These are phyloP conservation scores for Thalia dealbata DNA, from an alignment of 176 grass and related monocot genomes.

Conservation along the genomic window DNA sequence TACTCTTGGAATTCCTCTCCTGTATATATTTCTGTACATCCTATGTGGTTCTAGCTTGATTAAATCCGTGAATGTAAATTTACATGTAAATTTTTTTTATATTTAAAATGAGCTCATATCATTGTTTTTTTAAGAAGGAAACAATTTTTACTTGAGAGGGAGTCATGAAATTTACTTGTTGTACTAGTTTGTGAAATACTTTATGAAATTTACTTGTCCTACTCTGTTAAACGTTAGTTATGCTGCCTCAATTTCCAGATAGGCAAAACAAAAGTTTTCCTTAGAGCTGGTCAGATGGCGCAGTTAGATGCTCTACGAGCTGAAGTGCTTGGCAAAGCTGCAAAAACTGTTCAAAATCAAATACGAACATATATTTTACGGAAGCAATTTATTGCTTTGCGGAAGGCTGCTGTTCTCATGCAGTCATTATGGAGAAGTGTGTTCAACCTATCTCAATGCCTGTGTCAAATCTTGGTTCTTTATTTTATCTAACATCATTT, in stretches of 20 bases:
- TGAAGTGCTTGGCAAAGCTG: conserved; percentile 79
- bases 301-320: conserved; percentile 94
- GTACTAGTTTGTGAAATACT: neutral
- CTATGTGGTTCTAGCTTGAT: neutral
- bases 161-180: neutral
- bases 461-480: neutral
- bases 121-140: neutral
- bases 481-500: conserved; percentile 2
- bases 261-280: conserved; percentile 96
- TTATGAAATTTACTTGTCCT: neutral
- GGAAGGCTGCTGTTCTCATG: conserved; percentile 63
- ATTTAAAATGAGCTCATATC: neutral
- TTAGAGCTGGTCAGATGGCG: conserved; percentile 99
- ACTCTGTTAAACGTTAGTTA: neutral
- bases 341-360: conserved; percentile 90
- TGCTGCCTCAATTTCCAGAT: conserved; percentile 43
- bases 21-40: neutral
- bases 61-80: neutral
- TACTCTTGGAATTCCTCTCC: neutral
- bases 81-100: neutral
- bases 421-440: conserved; percentile 93
- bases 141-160: too few relatives aligned
- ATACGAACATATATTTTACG: conserved; percentile 81
- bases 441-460: conserved; percentile 12
- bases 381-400: conserved; percentile 75